phyloP scores from a whole-genome alignment of 163 green algal genomes.

The Chloromonas sp. region DNA sequence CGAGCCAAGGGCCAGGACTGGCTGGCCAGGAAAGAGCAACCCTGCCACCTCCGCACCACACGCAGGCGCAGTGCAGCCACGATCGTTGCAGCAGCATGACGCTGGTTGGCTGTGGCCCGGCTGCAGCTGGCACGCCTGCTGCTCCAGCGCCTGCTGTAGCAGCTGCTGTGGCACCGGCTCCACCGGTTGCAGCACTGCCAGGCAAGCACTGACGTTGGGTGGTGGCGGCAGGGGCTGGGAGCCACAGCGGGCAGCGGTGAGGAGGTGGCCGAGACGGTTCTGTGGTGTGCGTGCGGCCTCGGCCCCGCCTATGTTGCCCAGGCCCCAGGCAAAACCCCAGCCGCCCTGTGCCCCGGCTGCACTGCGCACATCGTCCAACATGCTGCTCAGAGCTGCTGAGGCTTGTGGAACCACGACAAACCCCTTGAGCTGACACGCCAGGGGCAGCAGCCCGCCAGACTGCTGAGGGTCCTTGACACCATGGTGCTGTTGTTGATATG shows the following conservation, averaged over 20 bases:
- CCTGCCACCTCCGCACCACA: no score
- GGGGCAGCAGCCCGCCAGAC: neutral
- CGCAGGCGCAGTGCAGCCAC: no score
- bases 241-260: neutral
- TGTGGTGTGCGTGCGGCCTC: neutral
- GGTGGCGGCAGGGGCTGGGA: neutral
- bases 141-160: neutral
- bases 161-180: neutral
- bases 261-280: no score
- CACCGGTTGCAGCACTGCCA: constrained; percentile 1
- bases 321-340: constrained; percentile 5
- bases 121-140: neutral
- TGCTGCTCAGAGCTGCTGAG: neutral
- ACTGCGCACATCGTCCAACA: neutral
- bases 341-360: no score
- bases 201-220: neutral
- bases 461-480: neutral
- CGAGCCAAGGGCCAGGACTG: constrained; percentile 21
- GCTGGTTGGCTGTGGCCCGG: neutral
- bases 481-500: neutral
- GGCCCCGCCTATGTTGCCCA: neutral
- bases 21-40: neutral
- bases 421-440: neutral
- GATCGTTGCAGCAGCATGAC: no score
- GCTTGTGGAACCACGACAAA: neutral